phyloP scores from a whole-genome alignment of 495 filamentous ascomycete genomes.

The Sabuloglossum arenarium region DNA sequence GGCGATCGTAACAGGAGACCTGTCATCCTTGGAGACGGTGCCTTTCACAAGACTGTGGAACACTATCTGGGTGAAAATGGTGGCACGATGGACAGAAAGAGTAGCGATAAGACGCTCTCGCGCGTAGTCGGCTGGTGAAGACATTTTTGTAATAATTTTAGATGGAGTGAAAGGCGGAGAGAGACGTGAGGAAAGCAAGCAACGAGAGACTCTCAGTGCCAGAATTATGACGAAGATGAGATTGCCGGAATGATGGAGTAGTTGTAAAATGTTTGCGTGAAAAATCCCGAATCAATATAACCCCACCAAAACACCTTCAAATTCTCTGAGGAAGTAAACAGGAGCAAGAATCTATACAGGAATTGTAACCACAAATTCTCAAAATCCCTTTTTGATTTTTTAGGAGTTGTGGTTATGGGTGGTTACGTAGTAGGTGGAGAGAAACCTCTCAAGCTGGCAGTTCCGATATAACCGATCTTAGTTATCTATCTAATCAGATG shows the following conservation, averaged over 20 bases:
- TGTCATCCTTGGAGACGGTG: constrained; percentile 81
- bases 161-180: constrained; percentile 19
- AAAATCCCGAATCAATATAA: no score
- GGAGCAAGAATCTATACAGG: no score
- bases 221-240: neutral
- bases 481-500: constrained; percentile 1
- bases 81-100: constrained; percentile 79
- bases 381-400: no score
- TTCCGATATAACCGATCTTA: neutral
- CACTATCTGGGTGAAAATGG: constrained; percentile 75
- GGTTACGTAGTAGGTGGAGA: no score
- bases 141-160: constrained; percentile 5
- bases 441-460: neutral
- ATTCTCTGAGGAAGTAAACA: no score
- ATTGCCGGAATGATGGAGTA: neutral
- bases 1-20: constrained; percentile 89
- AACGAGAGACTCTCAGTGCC: neutral
- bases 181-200: constrained; percentile 8
- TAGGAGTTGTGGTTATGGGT: no score
- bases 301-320: no score
- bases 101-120: constrained; percentile 72
- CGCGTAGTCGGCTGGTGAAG: constrained; percentile 27
- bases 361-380: no score
- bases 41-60: constrained; percentile 86
- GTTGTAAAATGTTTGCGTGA: neutral